Evolutionary conservation across 495 filamentous ascomycete species (phyloP), one percentile per base, ranked within the genome.

Genomic region (Melanomma pulvis-pyrius): DNA sequence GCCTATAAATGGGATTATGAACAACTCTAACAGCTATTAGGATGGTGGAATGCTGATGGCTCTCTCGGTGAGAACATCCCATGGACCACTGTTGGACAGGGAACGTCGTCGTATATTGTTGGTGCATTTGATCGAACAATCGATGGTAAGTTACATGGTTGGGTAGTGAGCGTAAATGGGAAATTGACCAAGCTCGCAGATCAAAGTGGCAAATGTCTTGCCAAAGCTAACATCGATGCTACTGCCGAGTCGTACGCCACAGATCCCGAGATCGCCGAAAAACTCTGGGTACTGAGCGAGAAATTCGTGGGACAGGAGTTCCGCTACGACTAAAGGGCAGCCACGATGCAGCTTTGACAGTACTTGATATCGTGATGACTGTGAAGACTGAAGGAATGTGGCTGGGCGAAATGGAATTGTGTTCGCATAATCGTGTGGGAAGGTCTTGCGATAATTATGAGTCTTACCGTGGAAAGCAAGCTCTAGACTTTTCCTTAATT

Each of bases 241-340:
- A 61, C 64, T 12, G 32, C 32, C 7, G 64, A 50, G 22, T 7
- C 57, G 24, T 75, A 79, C 17, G 78, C 78, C 3, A 58, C 50
- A 0, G 76, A 79, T 21, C 70, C 74, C 21, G 73, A 75, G 24
- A 74, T 70, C 28, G 80, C 79, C 2, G 62, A 71, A 24, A 77
- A 73, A 48, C 61, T 85, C 13, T 85, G 83, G 83, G 74, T 69
- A 47, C 47, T 81, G 47, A 85, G 83, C 58, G 80, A 84, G 68
- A 68, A 79, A 49, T 67, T 85, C 25, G 75, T 84, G 0, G 79
- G 77, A 2, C 67, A 82, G 60, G 74, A 75, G 56, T 83, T 82
- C 22, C 28, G 24, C 7, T 54, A 62, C 28, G 59, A 44, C 6
- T 36, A 36, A 13, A 6, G 13, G 13, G 32, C 6, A 36, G 13